Percentiles rank a stretch among this genome's conserved stretches.
phyloP scores from a whole-genome alignment of 352 stramenopile genomes.

The Pythium coloratum region DNA sequence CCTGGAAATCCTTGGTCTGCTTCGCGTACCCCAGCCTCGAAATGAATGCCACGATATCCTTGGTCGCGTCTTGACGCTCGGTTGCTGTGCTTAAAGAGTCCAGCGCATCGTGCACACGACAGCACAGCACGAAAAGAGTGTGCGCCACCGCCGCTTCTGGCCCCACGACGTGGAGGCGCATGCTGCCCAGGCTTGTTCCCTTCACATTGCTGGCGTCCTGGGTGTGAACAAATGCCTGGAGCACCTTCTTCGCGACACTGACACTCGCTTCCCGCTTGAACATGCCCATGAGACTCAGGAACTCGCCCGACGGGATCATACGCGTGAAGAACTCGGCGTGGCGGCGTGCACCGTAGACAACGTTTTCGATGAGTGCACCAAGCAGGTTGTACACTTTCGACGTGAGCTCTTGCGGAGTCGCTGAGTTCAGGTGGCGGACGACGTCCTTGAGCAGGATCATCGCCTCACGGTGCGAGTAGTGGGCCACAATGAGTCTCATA shows the following conservation, averaged over 20 bases:
- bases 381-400: constrained; percentile 68
- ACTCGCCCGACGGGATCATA: constrained; percentile 74
- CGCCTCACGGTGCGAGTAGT: constrained; percentile 83
- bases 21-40: constrained; percentile 46
- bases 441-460: constrained; percentile 85
- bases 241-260: constrained; percentile 79
- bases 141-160: constrained; percentile 80
- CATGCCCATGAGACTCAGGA: constrained; percentile 83
- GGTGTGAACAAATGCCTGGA: constrained; percentile 65
- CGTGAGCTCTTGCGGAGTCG: constrained; percentile 56
- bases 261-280: constrained; percentile 85
- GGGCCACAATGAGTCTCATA: constrained; percentile 82
- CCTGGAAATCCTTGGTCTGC: constrained; percentile 3
- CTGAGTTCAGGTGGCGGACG: constrained; percentile 75
- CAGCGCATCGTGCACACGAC: constrained; percentile 80
- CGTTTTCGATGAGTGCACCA: constrained; percentile 72
- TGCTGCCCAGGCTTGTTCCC: constrained; percentile 26
- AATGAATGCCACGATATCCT: constrained; percentile 85
- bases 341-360: constrained; percentile 69
- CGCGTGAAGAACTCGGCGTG: constrained; percentile 71
- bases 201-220: constrained; percentile 18
- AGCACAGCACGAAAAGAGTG: constrained; percentile 84
- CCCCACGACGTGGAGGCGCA: constrained; percentile 67
- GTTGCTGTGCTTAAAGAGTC: constrained; percentile 70
- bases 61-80: constrained; percentile 55